A percentile compares a stretch with the other conserved stretches of the same genome.
These are phyloP conservation scores for Stagonosporopsis chrysanthemi DNA, from an alignment of 2,329 filamentous ascomycete genomes.

Conservation along the genomic window DNA sequence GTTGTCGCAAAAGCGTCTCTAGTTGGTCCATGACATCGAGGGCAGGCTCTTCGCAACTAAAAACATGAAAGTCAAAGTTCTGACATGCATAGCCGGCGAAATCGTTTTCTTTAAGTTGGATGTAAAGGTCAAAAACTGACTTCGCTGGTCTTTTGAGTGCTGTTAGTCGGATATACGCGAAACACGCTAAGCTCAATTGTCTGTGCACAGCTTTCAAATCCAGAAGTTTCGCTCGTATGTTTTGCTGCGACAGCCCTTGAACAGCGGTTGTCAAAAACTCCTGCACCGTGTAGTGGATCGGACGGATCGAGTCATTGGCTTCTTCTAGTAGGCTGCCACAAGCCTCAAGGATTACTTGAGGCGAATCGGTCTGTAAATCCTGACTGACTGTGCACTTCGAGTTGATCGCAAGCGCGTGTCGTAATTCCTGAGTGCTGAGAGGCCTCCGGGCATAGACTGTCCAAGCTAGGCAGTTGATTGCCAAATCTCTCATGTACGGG, in stretches of 20 bases:
- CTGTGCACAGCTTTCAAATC: slow-evolving; percentile 17
- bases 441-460: slow-evolving; percentile 25
- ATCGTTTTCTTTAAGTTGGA: not conserved
- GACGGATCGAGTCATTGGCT: slow-evolving; percentile 17
- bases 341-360: slow-evolving; percentile 27
- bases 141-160: not conserved
- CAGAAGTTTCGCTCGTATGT: slow-evolving; percentile 11
- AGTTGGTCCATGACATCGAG: slow-evolving; percentile 9
- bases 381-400: slow-evolving; percentile 3
- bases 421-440: slow-evolving; percentile 24
- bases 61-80: slow-evolving; percentile 24
- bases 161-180: slow-evolving; percentile 18
- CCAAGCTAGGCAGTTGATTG: slow-evolving; percentile 29
- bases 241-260: slow-evolving; percentile 1
- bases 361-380: slow-evolving; percentile 15
- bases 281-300: slow-evolving; percentile 32
- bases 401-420: slow-evolving; percentile 20
- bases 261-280: slow-evolving; percentile 24
- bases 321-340: slow-evolving; percentile 29
- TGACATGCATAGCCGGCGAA: slow-evolving; percentile 21
- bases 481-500: slow-evolving; percentile 27
- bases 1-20: slow-evolving; percentile 17
- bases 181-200: slow-evolving; percentile 17
- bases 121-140: not conserved
- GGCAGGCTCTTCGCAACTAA: slow-evolving; percentile 3